Evolutionary conservation across 495 filamentous ascomycete species (phyloP), one percentile per base, ranked within the genome.

Genomic region (Penicillium macrosclerotiorum): DNA sequence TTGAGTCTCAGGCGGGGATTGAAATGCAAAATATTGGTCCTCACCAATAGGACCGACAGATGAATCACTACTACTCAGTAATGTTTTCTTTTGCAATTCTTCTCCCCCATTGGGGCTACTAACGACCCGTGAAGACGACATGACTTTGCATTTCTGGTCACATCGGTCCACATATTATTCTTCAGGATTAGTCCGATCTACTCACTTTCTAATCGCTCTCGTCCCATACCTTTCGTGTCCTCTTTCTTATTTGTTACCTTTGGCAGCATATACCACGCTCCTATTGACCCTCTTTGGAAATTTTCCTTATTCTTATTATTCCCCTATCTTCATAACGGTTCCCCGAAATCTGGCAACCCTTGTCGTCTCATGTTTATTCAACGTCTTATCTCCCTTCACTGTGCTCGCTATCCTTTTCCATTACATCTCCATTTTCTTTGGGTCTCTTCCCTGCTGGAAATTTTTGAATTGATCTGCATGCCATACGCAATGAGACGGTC

Each of bases 1-100:
- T 74, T 32, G 78, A 80, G 51, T 67, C 75, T 49, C 76, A 79
- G 49, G 62, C 65, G 34, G 78, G 69, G 7, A 74, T 85, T 57
- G 82, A 85, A 59, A 78, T 85, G 80, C 76, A 81, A 46, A 55
- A 67, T 46, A 74, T 84, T 36, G 60, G 67, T 46, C 43, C 60
- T 13, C 44, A 40, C 35, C 52, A 57, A 29, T 49, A 59, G 34
- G 39, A 30, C 13, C 54, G 44, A 39, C 27, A 19, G 20, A 32
- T 23, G 22, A 42, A 27, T 17, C 20, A 33, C 23, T 36, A 23
- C n/a, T 19, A 24, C 2, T 23, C 20, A 23, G 11, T 35, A 42
- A 36, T 36, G 37, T 33, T 9, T 12, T 13, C n/a, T 25, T 17
- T 2, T 1, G 23, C 31, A 25, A 29, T 35, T 38, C 26, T 17